Base-by-base conservation (phyloP, 2,329 filamentous ascomycete species). In the Penicillium glabrum region DNA sequence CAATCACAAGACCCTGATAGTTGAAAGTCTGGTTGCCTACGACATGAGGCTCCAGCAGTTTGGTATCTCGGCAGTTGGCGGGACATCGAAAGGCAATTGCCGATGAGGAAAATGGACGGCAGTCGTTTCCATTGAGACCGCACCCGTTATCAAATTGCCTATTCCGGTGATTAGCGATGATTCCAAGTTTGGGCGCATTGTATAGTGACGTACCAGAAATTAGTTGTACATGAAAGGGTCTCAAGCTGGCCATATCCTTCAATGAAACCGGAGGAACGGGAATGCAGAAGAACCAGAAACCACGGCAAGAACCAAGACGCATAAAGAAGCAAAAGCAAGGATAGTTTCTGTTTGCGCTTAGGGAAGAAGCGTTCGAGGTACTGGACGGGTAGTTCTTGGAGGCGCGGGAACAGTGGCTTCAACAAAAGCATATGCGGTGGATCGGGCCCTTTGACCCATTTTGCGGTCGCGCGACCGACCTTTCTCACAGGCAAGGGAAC, bases 41-140 rank as follows among this genome's bases (percentile, higher is more conserved):
- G 13, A 77, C 73, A 58, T 79, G 75, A 26, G 82, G 80, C 43
- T 83, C 77, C 21, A 82, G 67, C 31, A 83, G 68, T 56, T 79
- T 74, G 5, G 74, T 70, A 49, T 75, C 71, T 51, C 69, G 72
- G 65, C 83, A 85, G 57, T 80, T 79, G 26, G 83, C 79, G n/a
- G 83, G 82, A 63, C 83, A 85, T 55, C 80, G 77, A 65, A 85
- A 85, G 10, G 81, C 76, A 54, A 83, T 74, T 4, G 75, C 77
- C n/a, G 78, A 74, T 44, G 79, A 75, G 31, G 78, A 76, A 58
- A 85, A 85, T 0, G 82, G 82, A 33, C 82, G 78, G 63, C 82
- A 85, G 53, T 81, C 75, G 37, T 82, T 80, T 39, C 82, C 83
- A 61, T 85, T 81, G 3, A 83, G 61, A 10, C 82, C 82, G 65